Conservation (phyloP, 192 early-diverging fungal species). For the Fimicolochytrium jonesii region DNA sequence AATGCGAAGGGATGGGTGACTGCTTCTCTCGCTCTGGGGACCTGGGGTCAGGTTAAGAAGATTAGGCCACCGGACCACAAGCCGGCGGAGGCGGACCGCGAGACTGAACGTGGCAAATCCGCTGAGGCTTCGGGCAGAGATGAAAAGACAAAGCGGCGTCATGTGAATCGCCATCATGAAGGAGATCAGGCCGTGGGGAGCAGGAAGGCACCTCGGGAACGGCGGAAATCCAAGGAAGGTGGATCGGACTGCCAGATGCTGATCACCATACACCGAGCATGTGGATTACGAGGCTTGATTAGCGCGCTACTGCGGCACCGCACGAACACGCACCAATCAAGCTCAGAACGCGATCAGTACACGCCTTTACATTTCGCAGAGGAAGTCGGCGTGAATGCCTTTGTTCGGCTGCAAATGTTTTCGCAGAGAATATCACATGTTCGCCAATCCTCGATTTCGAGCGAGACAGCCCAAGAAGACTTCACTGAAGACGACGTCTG, state of each 20-base stretch:
- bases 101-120: too few species aligned
- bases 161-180: too few species aligned
- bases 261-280: constrained; percentile 18
- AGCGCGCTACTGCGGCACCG: not conserved
- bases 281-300: constrained; percentile 26
- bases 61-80: too few species aligned
- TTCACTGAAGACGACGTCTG: too few species aligned
- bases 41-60: constrained; percentile 29
- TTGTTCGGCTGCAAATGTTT: constrained; percentile 19
- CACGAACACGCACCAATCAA: not conserved
- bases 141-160: too few species aligned
- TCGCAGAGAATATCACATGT: constrained; percentile 8
- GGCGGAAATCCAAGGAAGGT: too few species aligned
- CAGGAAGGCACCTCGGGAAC: too few species aligned
- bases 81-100: not conserved
- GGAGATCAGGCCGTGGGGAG: too few species aligned
- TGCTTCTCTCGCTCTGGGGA: constrained; percentile 33
- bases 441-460: too few species aligned
- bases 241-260: constrained; percentile 6
- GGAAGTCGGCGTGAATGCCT: constrained; percentile 23
- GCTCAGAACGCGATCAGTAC: not conserved
- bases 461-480: too few species aligned
- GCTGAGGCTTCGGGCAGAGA: too few species aligned
- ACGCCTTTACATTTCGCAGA: constrained; percentile 27
- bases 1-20: constrained; percentile 37